A percentile compares a stretch with the other conserved stretches of the same genome.
Conservation (phyloP, 2,329 filamentous ascomycete species). For the Lachnellula arida region DNA sequence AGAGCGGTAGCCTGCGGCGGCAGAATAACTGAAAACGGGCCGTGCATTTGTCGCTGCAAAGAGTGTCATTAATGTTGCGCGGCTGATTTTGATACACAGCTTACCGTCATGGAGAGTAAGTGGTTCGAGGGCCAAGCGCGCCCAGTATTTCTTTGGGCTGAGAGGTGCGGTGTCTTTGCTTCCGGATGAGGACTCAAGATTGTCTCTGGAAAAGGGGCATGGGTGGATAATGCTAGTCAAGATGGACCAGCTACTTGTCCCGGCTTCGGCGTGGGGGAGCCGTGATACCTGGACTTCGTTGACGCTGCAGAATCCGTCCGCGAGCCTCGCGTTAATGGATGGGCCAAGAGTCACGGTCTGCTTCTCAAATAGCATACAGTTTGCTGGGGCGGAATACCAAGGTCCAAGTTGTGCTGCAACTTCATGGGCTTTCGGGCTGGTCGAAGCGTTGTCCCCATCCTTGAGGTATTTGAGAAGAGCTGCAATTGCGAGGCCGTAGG, state of each 20-base stretch:
- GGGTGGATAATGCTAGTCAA: neutral
- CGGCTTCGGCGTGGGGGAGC: neutral
- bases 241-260: neutral
- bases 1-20: constrained; percentile 31
- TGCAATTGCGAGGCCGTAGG: neutral
- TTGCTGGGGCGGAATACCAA: neutral
- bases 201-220: neutral
- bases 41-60: constrained; percentile 27
- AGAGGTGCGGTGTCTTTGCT: too few relatives aligned
- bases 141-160: too few relatives aligned
- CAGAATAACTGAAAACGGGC: constrained; percentile 30
- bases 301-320: neutral
- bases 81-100: neutral
- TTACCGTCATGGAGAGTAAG: neutral
- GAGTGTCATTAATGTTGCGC: neutral
- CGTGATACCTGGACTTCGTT: neutral
- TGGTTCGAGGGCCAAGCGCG: neutral
- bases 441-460: neutral
- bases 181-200: neutral
- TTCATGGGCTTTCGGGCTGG: neutral
- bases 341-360: neutral
- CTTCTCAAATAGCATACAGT: neutral
- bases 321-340: neutral
- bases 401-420: too few relatives aligned
- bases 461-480: neutral